Percentiles rank a stretch among this genome's conserved stretches.
These are phyloP conservation scores for Stachybotrys chlorohalonatus DNA, from an alignment of 2,329 filamentous ascomycete species.

Conservation along the genomic window DNA sequence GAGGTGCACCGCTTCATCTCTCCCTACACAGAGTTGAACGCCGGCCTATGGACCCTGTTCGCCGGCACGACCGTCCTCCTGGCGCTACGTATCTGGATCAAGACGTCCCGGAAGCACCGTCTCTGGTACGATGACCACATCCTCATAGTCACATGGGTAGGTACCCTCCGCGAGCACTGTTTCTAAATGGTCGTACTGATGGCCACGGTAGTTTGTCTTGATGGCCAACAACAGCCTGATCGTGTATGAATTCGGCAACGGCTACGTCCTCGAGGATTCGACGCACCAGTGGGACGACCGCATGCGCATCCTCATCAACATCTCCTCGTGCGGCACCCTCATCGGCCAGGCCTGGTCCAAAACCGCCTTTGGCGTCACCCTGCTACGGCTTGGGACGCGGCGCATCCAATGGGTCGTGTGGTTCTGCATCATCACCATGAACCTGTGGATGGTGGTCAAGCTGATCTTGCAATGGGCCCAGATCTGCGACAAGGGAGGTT, in stretches of 20 bases:
- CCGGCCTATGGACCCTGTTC: slow-evolving; percentile 23
- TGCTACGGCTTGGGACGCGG: slow-evolving; percentile 31
- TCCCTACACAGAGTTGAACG: slow-evolving; percentile 20
- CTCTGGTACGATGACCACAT: slow-evolving; percentile 30
- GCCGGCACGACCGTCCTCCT: slow-evolving; percentile 19
- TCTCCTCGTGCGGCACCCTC: slow-evolving; percentile 25
- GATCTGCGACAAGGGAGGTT: slow-evolving; percentile 30
- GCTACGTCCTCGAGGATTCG: slow-evolving; percentile 30
- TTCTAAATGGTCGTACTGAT: not conserved
- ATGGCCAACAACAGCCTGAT: slow-evolving; percentile 37
- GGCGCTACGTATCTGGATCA: slow-evolving; percentile 21
- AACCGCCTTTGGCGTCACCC: slow-evolving; percentile 26
- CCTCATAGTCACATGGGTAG: slow-evolving; percentile 25
- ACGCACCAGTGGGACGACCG: slow-evolving; percentile 36
- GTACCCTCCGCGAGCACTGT: slow-evolving; percentile 4
- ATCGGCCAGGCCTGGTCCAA: slow-evolving; percentile 26
- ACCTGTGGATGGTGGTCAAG: slow-evolving; percentile 36
- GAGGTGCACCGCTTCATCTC: slow-evolving; percentile 16
- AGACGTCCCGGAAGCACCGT: slow-evolving; percentile 23
- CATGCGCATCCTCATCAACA: slow-evolving; percentile 43
- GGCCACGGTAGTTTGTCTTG: slow-evolving; percentile 24
- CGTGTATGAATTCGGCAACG: slow-evolving; percentile 35
- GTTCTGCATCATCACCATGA: slow-evolving; percentile 41
- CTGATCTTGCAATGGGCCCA: slow-evolving; percentile 40
- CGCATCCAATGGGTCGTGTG: slow-evolving; percentile 34